Evolutionary conservation across 2,329 filamentous ascomycete species (phyloP), one percentile per base, ranked within the genome.

Genomic region (Scopulariopsis brevicaulis): DNA sequence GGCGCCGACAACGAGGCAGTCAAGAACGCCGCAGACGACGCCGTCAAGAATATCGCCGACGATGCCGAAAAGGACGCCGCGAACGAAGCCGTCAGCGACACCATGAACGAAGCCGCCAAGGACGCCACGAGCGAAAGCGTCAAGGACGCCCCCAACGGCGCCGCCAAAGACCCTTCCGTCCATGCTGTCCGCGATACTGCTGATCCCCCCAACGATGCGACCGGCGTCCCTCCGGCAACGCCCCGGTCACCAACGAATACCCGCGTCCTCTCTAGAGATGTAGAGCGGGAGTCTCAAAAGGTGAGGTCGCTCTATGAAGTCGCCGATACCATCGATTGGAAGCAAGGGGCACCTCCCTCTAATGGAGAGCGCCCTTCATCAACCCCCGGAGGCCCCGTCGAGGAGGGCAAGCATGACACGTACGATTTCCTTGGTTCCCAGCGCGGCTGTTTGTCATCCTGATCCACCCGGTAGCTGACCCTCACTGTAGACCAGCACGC

Each of bases 291-390:
- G 73, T 84, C 81, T 73, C 79, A 80, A 79, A 83, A 83, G 77
- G 81, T 84, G 77, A 82, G 81, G 77, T 83, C 80, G 71, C 80
- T 84, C 72, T 84, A 84, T 76, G 76, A 79, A 73, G 74, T 75
- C 66, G 76, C 75, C 72, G 79, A 80, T 67, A 70, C 69, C 70
- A 69, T 77, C 70, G 72, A 71, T 62, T 79, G 76, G 75, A 77
- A 80, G 69, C 76, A 80, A 66, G 77, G 78, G 62, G 73, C 69
- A 60, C 70, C 73, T 63, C 73, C 68, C 64, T 73, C 71, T 40
- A 12, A 50, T 40, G 40, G 51, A 68, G 78, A 76, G 65, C 74
- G 72, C 60, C 70, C 76, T 61, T 74, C 75, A 66, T 74, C 79
- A 63, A 74, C 74, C 66, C 72, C 69, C 65, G 77, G 81, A 70